phyloP scores from a whole-genome alignment of 2,329 filamentous ascomycete genomes.

The Beauveria rudraprayagi region DNA sequence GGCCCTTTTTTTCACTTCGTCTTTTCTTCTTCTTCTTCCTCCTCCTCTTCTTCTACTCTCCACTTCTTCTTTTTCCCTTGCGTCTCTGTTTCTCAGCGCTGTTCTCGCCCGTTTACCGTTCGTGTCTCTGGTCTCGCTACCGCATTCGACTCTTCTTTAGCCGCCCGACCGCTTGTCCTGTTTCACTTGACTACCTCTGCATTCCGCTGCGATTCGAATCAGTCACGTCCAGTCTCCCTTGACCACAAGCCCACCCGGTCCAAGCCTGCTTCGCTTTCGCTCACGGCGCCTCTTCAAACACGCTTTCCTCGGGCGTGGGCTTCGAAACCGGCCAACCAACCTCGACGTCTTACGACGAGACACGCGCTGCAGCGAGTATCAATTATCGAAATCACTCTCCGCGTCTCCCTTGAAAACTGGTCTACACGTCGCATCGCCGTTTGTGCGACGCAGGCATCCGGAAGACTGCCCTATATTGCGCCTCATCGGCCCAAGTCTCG shows the following conservation, averaged over 20 bases:
- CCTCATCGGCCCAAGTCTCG: conserved; percentile 8
- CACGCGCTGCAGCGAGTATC: neutral
- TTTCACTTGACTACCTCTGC: conserved; percentile 17
- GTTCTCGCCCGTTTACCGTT: conserved; percentile 15
- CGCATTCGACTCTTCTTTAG: conserved; percentile 4
- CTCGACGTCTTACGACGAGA: conserved; percentile 4
- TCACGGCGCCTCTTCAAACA: neutral
- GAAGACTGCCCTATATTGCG: neutral
- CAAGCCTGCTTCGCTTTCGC: neutral
- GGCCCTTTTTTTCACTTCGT: neutral
- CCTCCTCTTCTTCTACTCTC: neutral
- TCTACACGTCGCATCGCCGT: neutral
- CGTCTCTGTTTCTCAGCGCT: neutral
- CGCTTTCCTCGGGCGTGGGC: neutral
- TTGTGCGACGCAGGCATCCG: neutral
- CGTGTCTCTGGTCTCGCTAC: neutral
- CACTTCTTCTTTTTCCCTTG: neutral
- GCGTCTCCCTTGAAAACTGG: neutral
- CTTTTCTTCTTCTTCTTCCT: neutral
- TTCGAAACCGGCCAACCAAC: neutral
- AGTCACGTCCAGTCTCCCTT: conserved; percentile 14
- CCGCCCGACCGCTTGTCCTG: conserved; percentile 13
- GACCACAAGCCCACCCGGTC: neutral
- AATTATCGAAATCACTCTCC: neutral
- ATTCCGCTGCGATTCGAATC: conserved; percentile 17